Evolutionary conservation across 1,284 basidiomycete genomes (phyloP).

Genomic region (Moniliella sp.): DNA sequence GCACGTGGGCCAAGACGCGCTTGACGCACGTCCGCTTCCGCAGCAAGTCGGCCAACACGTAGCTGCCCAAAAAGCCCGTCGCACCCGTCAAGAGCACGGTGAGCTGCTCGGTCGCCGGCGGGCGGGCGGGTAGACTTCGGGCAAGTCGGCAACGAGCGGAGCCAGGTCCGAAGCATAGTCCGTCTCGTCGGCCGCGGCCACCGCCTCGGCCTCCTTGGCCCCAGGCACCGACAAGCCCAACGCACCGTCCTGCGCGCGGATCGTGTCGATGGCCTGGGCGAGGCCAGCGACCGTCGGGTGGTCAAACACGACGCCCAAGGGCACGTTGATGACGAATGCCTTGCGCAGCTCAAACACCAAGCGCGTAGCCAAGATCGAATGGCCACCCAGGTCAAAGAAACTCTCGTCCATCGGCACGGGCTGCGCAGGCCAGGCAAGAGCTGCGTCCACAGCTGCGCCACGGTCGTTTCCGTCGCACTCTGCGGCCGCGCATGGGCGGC

Average conservation of each 20-base stretch:
- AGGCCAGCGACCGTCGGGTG: constrained; percentile 66
- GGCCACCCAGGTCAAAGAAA: constrained; percentile 95
- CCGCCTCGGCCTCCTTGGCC: constrained; percentile 6
- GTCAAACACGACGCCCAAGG: constrained; percentile 78
- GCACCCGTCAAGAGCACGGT: constrained; percentile 87
- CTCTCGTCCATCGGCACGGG: constrained; percentile 70
- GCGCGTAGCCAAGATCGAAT: constrained; percentile 89
- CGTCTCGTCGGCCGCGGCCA: constrained; percentile 21
- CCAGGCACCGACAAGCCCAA: constrained; percentile 1
- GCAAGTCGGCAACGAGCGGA: constrained; percentile 38
- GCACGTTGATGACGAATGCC: constrained; percentile 69
- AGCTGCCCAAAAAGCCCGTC: constrained; percentile 88
- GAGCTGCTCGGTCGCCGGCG: constrained; percentile 24
- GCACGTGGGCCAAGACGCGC: constrained; percentile 77
- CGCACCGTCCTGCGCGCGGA: constrained; percentile 4
- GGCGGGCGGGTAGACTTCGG: constrained; percentile 8
- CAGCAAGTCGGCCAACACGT: constrained; percentile 65
- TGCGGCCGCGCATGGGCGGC: constrained; percentile 32
- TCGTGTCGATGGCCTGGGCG: constrained; percentile 45
- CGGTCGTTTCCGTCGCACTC: constrained; percentile 54
- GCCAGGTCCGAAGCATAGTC: constrained; percentile 61
- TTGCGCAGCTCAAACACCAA: constrained; percentile 93
- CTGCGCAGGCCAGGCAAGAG: constrained; percentile 62
- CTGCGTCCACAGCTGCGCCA: constrained; percentile 54
- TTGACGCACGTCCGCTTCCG: constrained; percentile 44